These are phyloP conservation scores for Begonia masoniana DNA, from an alignment of 306 rosid genomes.

Conservation along the genomic window DNA sequence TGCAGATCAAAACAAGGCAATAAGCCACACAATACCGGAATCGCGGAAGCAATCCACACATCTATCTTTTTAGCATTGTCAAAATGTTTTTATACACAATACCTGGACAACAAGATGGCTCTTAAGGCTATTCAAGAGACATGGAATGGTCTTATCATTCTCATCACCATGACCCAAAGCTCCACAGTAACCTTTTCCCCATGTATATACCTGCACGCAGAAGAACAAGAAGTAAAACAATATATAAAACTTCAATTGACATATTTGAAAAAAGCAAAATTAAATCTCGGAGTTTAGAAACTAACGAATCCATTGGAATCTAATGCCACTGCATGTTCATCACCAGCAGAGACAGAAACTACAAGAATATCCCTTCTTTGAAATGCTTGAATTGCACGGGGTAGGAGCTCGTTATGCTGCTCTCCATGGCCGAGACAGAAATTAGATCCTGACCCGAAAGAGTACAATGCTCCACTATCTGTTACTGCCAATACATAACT, in stretches of 20 bases:
- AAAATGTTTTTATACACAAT: too few relatives aligned
- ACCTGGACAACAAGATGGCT: conserved; percentile 79
- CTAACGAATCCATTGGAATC: conserved; percentile 84
- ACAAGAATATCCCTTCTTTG: conserved; percentile 56
- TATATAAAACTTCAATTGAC: conserved; percentile 5
- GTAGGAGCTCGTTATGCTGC: conserved; percentile 67
- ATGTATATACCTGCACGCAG: conserved; percentile 57
- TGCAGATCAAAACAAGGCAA: too few relatives aligned
- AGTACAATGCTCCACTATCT: conserved; percentile 55
- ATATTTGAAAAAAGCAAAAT: conserved; percentile 5
- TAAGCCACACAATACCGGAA: too few relatives aligned
- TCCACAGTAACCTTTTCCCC: conserved; percentile 97
- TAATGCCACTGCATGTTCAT: conserved; percentile 91
- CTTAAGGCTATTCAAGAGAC: conserved; percentile 41
- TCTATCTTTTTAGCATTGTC: too few relatives aligned
- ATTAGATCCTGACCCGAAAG: conserved; percentile 83
- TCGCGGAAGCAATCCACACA: too few relatives aligned
- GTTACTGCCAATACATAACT: conserved; percentile 58
- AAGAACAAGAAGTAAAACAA: neutral
- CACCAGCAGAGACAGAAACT: conserved; percentile 81
- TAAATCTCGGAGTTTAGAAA: conserved; percentile 12
- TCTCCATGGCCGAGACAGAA: conserved; percentile 98
- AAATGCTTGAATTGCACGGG: conserved; percentile 65
- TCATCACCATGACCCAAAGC: conserved; percentile 96
- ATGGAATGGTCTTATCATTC: conserved; percentile 79